These are phyloP conservation scores for Leucosporidium creatinivorum DNA, from an alignment of 768 basidiomycete species.

Conservation along the genomic window DNA sequence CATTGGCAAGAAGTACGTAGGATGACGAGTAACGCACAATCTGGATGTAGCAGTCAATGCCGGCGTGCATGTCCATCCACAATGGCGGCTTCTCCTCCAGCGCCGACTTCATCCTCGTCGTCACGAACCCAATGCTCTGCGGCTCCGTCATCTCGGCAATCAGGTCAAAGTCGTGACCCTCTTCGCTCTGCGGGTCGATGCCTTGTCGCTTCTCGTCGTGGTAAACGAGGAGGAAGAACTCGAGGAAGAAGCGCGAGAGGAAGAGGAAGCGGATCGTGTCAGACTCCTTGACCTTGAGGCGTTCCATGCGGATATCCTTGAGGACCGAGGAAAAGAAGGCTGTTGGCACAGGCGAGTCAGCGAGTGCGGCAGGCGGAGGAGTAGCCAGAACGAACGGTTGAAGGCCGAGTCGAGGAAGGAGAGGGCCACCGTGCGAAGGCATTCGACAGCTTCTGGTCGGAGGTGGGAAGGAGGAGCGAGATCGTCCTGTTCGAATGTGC, in stretches of 20 bases:
- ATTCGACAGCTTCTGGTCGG: slow-evolving; percentile 41
- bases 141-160: slow-evolving; percentile 81
- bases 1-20: neutral
- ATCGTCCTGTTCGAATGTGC: slow-evolving; percentile 27
- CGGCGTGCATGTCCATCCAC: slow-evolving; percentile 91
- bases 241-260: slow-evolving; percentile 82
- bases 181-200: slow-evolving; percentile 32
- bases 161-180: slow-evolving; percentile 42
- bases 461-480: slow-evolving; percentile 38
- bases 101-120: slow-evolving; percentile 77
- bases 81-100: slow-evolving; percentile 92
- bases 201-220: slow-evolving; percentile 47
- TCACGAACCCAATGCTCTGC: slow-evolving; percentile 81
- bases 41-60: slow-evolving; percentile 88
- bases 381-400: slow-evolving; percentile 58
- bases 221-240: slow-evolving; percentile 63
- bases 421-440: slow-evolving; percentile 60
- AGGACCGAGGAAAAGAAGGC: slow-evolving; percentile 78
- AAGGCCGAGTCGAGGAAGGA: slow-evolving; percentile 76
- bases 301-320: slow-evolving; percentile 87
- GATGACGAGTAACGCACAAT: slow-evolving; percentile 45
- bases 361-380: neutral
- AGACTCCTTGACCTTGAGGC: slow-evolving; percentile 86
- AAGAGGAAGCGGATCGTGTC: slow-evolving; percentile 84
- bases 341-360: slow-evolving; percentile 39